Percentiles rank a stretch among this genome's conserved stretches.
phyloP scores from a whole-genome alignment of 2,329 filamentous ascomycete species.

The Verticillium nubilum region DNA sequence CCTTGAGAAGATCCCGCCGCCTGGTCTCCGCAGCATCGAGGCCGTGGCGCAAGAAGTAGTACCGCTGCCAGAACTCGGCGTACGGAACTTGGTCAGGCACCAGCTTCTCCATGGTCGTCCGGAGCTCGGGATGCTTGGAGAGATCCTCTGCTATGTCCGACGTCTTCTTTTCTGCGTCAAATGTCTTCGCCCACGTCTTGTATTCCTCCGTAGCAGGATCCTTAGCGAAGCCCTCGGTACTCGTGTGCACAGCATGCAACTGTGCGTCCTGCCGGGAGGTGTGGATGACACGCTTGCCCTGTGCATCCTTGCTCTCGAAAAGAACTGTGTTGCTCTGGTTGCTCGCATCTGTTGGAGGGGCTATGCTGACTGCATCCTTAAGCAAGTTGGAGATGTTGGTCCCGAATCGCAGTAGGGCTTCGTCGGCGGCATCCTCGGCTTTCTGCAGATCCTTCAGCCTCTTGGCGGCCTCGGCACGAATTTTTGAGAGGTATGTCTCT shows the following conservation, averaged over 20 bases:
- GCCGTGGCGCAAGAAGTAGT: conserved; percentile 90
- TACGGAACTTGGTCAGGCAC: conserved; percentile 95
- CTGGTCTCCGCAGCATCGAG: conserved; percentile 90
- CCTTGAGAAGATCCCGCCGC: conserved; percentile 83
- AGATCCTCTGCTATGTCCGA: conserved; percentile 76
- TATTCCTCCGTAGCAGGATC: conserved; percentile 76
- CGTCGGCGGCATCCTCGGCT: conserved; percentile 93
- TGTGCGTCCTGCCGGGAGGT: conserved; percentile 93
- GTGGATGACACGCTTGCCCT: conserved; percentile 89
- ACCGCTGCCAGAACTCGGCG: conserved; percentile 83
- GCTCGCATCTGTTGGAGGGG: conserved; percentile 57
- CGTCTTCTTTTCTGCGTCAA: conserved; percentile 80
- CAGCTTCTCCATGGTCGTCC: conserved; percentile 86
- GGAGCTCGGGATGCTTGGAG: conserved; percentile 79
- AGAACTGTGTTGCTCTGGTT: conserved; percentile 59
- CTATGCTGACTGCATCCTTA: conserved; percentile 82
- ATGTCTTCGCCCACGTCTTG: conserved; percentile 64
- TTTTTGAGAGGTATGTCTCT: conserved; percentile 66
- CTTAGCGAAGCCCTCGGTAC: conserved; percentile 72
- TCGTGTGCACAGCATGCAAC: conserved; percentile 89
- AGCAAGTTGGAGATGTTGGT: conserved; percentile 86
- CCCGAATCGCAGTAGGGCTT: conserved; percentile 88
- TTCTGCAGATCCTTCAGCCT: conserved; percentile 83
- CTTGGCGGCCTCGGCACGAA: conserved; percentile 73
- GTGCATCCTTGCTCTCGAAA: conserved; percentile 89